Conservation (phyloP, 164 flowering plant species). For the Platanus orientalis region DNA sequence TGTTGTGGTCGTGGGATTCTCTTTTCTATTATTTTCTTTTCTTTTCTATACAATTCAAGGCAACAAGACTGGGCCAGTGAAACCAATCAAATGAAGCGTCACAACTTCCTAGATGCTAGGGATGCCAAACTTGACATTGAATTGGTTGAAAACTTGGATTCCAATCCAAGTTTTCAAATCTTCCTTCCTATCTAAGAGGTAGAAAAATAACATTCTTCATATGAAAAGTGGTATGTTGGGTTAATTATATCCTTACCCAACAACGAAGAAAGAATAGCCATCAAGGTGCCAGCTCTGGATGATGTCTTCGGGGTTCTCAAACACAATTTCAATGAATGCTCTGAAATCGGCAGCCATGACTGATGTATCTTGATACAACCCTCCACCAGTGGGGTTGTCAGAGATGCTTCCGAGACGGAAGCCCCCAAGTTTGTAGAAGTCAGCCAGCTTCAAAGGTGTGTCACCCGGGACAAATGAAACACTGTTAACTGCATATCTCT, state of each 20-base stretch:
- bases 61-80: too few relatives aligned
- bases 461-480: slow-evolving; percentile 71
- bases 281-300: slow-evolving; percentile 72
- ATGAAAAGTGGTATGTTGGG: too few relatives aligned
- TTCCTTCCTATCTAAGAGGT: too few relatives aligned
- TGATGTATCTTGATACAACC: slow-evolving; percentile 60
- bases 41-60: too few relatives aligned
- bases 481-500: slow-evolving; percentile 80
- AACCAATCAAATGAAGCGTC: too few relatives aligned
- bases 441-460: slow-evolving; percentile 81
- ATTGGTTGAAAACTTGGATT: too few relatives aligned
- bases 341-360: slow-evolving; percentile 69
- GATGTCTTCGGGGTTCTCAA: slow-evolving; percentile 57
- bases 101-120: too few relatives aligned
- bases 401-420: slow-evolving; percentile 65
- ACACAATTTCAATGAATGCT: slow-evolving; percentile 65
- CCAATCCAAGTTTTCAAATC: too few relatives aligned
- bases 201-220: too few relatives aligned
- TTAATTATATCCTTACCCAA: slow-evolving; percentile 84
- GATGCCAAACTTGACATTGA: too few relatives aligned
- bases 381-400: slow-evolving; percentile 48
- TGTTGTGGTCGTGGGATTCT: too few relatives aligned
- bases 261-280: slow-evolving; percentile 82
- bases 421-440: slow-evolving; percentile 65
- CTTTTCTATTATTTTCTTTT: too few relatives aligned